Percentiles rank a stretch among this genome's conserved stretches.
Conservation (phyloP, 2,329 filamentous ascomycete species). For the Cercospora sp. region DNA sequence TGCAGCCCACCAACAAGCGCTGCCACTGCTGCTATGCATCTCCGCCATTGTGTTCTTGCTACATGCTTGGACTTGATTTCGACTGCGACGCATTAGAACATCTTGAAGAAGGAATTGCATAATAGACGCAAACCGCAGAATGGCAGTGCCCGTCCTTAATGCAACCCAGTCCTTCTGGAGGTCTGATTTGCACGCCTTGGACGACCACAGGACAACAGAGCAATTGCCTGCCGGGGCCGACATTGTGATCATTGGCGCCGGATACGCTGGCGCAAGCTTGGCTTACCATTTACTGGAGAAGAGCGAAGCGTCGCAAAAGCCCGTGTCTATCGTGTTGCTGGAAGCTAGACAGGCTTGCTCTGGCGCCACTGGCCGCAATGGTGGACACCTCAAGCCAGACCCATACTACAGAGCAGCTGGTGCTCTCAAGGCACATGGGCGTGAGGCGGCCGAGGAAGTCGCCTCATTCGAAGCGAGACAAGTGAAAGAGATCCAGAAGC, state of each 20-base stretch:
- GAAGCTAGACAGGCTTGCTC: constrained; percentile 34
- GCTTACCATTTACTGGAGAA: constrained; percentile 31
- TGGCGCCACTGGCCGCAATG: constrained; percentile 35
- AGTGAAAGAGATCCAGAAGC: constrained; percentile 39
- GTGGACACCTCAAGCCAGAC: constrained; percentile 41
- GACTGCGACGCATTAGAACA: not conserved
- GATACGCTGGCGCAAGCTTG: constrained; percentile 30
- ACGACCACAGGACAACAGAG: constrained; percentile 63
- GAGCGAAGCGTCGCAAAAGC: not conserved
- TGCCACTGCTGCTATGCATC: not conserved
- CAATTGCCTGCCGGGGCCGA: constrained; percentile 46
- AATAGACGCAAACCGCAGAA: not conserved
- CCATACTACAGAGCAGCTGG: constrained; percentile 34
- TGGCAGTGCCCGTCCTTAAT: constrained; percentile 25
- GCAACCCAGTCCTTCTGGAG: constrained; percentile 47
- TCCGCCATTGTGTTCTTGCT: not conserved
- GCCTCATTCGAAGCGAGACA: constrained; percentile 39
- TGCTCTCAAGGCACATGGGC: constrained; percentile 32
- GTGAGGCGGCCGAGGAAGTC: constrained; percentile 37
- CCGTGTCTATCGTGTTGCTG: constrained; percentile 28
- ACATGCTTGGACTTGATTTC: not conserved
- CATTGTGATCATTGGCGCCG: constrained; percentile 34
- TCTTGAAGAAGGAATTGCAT: not conserved
- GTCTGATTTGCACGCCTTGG: constrained; percentile 42
- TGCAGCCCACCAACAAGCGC: not conserved